These are phyloP conservation scores for Colletotrichum australisinense DNA, from an alignment of 2,329 filamentous ascomycete species.

Conservation along the genomic window DNA sequence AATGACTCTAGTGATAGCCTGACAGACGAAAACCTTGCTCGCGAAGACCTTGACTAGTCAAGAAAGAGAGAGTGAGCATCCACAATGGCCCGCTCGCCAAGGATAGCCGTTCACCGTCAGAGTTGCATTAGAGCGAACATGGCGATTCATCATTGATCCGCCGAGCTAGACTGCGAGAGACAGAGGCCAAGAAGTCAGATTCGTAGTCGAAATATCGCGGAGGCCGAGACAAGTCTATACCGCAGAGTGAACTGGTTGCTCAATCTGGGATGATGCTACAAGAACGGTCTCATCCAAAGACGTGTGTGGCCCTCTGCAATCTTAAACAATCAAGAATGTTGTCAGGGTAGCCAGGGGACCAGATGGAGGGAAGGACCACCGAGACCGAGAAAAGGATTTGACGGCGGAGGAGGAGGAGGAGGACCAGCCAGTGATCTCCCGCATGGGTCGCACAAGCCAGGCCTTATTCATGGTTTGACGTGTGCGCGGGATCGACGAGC, in stretches of 20 bases:
- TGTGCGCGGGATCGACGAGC: conserved; percentile 20
- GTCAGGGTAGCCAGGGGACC: background rate
- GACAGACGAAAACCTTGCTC: background rate
- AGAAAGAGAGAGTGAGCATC: background rate
- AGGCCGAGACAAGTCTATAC: conserved; percentile 11
- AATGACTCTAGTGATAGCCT: background rate
- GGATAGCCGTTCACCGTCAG: background rate
- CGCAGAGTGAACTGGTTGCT: conserved; percentile 14
- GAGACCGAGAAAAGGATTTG: conserved; percentile 7
- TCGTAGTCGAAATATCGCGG: conserved; percentile 4
- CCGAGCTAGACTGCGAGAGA: background rate
- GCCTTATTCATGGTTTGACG: conserved; percentile 30
- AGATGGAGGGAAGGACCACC: conserved; percentile 5
- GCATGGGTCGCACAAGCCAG: conserved; percentile 35
- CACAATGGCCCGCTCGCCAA: conserved; percentile 2
- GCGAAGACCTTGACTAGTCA: background rate
- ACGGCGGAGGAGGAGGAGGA: background rate
- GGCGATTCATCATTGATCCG: background rate
- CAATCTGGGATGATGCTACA: conserved; percentile 33
- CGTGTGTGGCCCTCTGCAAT: conserved; percentile 16
- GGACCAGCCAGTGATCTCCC: conserved; percentile 19
- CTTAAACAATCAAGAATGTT: conserved; percentile 22
- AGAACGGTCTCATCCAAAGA: conserved; percentile 26
- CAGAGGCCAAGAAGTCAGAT: background rate
- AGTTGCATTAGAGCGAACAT: background rate